These are phyloP conservation scores for Chrysanthemum makinoi DNA, from an alignment of 129 eudicot species.

Conservation along the genomic window DNA sequence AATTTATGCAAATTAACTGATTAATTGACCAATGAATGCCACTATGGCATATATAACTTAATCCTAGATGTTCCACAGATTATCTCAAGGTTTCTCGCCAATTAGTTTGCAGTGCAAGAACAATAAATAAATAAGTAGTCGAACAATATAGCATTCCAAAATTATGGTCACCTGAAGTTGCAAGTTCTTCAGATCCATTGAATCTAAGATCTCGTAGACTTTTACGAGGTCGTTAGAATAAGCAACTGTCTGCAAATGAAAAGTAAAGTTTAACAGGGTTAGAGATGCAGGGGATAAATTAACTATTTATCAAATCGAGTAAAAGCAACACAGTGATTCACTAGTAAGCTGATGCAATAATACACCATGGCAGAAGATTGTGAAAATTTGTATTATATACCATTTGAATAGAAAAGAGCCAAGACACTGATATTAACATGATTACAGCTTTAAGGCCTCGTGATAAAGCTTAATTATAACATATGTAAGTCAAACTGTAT, in stretches of 20 bases:
- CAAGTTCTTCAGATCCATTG: slow-evolving; percentile 76
- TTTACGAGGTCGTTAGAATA: slow-evolving; percentile 76
- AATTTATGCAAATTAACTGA: not conserved
- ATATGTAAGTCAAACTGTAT: not conserved
- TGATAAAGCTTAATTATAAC: not conserved
- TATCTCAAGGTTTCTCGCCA: too few species aligned
- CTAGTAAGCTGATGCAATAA: not conserved
- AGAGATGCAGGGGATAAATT: not conserved
- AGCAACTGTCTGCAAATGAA: slow-evolving; percentile 57
- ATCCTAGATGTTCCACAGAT: not conserved
- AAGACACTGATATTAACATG: not conserved
- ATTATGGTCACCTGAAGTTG: slow-evolving; percentile 78
- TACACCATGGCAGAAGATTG: not conserved
- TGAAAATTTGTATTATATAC: slow-evolving; percentile 9
- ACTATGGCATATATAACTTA: not conserved
- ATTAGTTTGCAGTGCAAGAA: not conserved
- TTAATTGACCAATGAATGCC: not conserved
- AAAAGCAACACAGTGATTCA: not conserved
- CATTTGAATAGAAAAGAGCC: not conserved
- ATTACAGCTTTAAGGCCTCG: not conserved
- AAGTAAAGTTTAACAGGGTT: not conserved
- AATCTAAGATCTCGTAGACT: slow-evolving; percentile 79
- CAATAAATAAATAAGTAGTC: not conserved
- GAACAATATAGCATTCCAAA: slow-evolving; percentile 12
- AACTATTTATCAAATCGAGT: not conserved